Percentiles rank a stretch among this genome's conserved stretches.
phyloP scores from a whole-genome alignment of 2,329 filamentous ascomycete genomes.

The Scytalidium lignicola region DNA sequence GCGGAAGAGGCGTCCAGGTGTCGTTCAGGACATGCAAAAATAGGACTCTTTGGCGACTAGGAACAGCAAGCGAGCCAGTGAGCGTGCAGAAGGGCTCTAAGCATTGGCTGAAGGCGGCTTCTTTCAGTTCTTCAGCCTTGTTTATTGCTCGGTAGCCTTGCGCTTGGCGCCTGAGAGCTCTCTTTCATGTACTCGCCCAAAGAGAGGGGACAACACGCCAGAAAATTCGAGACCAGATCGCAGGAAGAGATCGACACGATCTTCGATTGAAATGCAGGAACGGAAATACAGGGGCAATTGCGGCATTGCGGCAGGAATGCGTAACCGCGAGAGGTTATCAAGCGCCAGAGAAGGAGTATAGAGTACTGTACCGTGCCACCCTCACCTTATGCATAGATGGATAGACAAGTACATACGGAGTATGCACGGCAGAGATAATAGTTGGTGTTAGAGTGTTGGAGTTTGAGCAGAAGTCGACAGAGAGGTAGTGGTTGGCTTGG shows the following conservation, averaged over 20 bases:
- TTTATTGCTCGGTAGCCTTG: not conserved
- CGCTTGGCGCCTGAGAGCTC: not conserved
- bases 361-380: too few relatives aligned
- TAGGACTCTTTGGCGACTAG: conserved; percentile 2
- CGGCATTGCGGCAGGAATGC: too few relatives aligned
- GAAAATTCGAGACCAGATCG: not conserved
- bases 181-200: too few relatives aligned
- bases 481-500: not conserved
- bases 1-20: conserved; percentile 9
- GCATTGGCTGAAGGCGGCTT: not conserved
- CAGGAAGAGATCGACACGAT: not conserved
- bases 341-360: too few relatives aligned
- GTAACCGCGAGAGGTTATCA: too few relatives aligned
- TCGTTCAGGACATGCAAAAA: too few relatives aligned
- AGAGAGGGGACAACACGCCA: too few relatives aligned
- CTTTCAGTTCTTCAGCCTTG: not conserved
- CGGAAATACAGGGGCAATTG: not conserved
- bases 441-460: not conserved
- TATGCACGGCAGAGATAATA: not conserved
- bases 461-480: not conserved
- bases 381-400: not conserved
- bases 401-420: too few relatives aligned
- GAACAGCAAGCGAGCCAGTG: not conserved
- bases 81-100: not conserved
- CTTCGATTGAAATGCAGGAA: not conserved